Conservation (phyloP, 805 yeast genomes). For the Wickerhamomyces strasburgensis region DNA sequence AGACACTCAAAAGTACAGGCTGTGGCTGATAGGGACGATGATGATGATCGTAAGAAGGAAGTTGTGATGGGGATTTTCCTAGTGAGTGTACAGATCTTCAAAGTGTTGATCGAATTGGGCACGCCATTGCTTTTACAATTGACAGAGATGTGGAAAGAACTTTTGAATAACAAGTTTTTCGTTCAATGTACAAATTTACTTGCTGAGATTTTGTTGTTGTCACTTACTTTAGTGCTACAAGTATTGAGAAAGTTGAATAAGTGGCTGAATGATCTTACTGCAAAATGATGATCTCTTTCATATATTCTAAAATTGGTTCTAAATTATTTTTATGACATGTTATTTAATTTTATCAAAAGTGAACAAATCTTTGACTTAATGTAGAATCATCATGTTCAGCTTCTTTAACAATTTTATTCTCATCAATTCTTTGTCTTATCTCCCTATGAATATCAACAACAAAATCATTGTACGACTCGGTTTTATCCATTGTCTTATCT, state of each 20-base stretch:
- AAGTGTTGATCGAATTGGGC: conserved; percentile 8
- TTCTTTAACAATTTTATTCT: conserved; percentile 30
- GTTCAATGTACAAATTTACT: conserved; percentile 2
- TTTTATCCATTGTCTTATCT: conserved; percentile 54
- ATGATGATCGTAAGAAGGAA: conserved; percentile 2
- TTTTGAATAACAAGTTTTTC: conserved; percentile 7
- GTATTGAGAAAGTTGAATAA: conserved; percentile 3
- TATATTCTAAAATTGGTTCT: too few relatives aligned
- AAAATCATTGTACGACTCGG: conserved; percentile 60
- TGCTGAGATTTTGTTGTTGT: conserved; percentile 11
- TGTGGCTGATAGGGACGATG: too few relatives aligned
- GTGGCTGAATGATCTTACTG: background rate
- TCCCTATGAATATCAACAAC: conserved; percentile 63
- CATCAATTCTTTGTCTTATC: conserved; percentile 48
- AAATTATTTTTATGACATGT: background rate
- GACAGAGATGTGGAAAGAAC: background rate
- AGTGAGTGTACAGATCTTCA: conserved; percentile 10
- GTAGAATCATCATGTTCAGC: conserved; percentile 23
- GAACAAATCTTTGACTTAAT: conserved; percentile 16
- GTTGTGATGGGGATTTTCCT: conserved; percentile 9
- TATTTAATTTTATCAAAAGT: conserved; percentile 6
- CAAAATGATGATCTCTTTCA: too few relatives aligned
- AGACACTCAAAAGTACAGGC: background rate
- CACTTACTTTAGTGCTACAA: conserved; percentile 5
- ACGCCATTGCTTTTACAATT: conserved; percentile 6